Evolutionary conservation across 805 yeast genomes (phyloP).

Genomic region (Peterozyma toletana): DNA sequence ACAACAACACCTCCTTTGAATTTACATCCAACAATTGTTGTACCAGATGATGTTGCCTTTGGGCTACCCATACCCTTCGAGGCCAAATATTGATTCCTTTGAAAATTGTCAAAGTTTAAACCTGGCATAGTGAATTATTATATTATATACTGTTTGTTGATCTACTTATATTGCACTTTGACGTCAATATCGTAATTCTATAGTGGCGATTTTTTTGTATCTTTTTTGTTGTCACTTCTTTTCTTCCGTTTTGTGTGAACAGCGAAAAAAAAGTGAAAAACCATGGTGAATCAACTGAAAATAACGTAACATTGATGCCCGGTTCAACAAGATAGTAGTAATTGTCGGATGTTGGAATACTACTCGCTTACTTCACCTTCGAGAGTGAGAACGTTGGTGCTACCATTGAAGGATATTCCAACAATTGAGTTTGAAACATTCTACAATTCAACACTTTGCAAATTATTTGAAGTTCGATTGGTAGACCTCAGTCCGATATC

Average conservation of each 20-base stretch:
- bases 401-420: constrained; percentile 54
- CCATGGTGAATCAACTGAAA: background rate
- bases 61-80: constrained; percentile 73
- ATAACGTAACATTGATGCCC: too few relatives aligned
- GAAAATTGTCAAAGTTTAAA: constrained; percentile 85
- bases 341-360: constrained; percentile 21
- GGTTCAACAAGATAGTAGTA: background rate
- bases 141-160: background rate
- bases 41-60: constrained; percentile 94
- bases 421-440: constrained; percentile 34
- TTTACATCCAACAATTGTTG: constrained; percentile 97
- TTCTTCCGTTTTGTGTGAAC: background rate
- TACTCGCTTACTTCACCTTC: constrained; percentile 58
- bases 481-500: constrained; percentile 68
- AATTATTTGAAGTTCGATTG: constrained; percentile 57
- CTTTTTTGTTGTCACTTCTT: background rate
- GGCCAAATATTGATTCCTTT: constrained; percentile 74
- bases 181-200: background rate
- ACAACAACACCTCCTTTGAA: constrained; percentile 85
- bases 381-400: constrained; percentile 54
- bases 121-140: constrained; percentile 59
- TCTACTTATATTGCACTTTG: background rate
- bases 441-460: constrained; percentile 30
- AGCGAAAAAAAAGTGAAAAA: constrained; percentile 1
- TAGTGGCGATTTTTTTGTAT: background rate